Evolutionary conservation across 176 grass and related monocot species (phyloP), one percentile per base, ranked within the genome.

Genomic region (Ananas comosus): DNA sequence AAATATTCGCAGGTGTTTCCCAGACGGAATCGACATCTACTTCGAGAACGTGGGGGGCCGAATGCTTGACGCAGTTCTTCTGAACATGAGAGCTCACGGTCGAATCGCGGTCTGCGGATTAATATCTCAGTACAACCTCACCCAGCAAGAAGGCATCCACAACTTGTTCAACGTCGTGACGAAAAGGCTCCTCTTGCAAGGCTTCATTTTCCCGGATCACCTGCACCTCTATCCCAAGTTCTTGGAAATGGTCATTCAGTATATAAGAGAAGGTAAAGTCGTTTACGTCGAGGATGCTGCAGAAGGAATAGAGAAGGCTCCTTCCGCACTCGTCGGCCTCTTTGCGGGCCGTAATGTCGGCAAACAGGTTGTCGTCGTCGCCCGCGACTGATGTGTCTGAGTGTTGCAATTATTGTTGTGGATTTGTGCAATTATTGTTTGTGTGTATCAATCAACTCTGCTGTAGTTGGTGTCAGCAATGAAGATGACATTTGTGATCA

Each of bases 21-120:
- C 87, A 0, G 76, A 96, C 0, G 91, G 91, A 0, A 96, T 96
- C 21, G 91, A 96, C 82, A 74, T 96, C 47, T 96, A 96, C 85
- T 96, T 96, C 28, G 87, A 96, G 68, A 96, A 96, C 48, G 87
- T 96, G 0, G 91, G 87, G 10, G 87, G 91, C 0, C 29, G 29
- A 48, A 91, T 85, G 80, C 81, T 96, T 0, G 91, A 96, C 19
- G 87, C 91, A 3, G 91, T 59, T 48, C 77, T 96, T 51, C 49
- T 73, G 2, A 91, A 96, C 74, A 88, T 96, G 91, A 76, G 63
- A 25, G 13, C 12, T 13, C 23, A 81, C 24, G 91, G 91, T 2
- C 82, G 87, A 12, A 76, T 91, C 64, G 69, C 76, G 42, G 87
- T 86, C 0, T 91, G 91, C 27, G 91, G 91, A 0, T 29, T 91